Conservation (phyloP, 805 yeast genomes). For the Limtongozyma cylindracea region DNA sequence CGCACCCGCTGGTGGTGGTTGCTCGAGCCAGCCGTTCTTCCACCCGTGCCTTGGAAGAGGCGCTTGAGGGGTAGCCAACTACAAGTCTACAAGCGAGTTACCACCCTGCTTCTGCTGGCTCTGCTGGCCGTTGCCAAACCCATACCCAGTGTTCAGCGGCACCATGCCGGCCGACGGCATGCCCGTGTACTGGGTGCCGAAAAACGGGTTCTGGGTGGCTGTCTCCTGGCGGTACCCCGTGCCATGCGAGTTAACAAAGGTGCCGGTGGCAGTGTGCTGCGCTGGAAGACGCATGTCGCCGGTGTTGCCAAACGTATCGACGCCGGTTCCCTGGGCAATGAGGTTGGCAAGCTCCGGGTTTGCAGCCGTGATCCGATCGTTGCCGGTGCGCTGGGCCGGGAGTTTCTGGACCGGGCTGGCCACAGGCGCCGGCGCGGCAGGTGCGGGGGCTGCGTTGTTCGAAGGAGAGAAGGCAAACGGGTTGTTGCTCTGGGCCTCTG, state of each 20-base stretch:
- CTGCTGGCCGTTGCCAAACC: conserved; percentile 65
- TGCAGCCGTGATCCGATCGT: too few relatives aligned
- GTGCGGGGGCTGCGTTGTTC: conserved; percentile 2
- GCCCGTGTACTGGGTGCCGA: conserved; percentile 7
- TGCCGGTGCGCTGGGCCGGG: conserved; percentile 2
- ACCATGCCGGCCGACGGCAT: conserved; percentile 12
- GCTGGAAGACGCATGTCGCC: conserved; percentile 76
- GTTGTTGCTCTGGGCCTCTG: conserved; percentile 2
- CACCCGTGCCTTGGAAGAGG: too few relatives aligned
- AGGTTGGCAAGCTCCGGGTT: conserved; percentile 57
- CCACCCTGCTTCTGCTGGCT: too few relatives aligned
- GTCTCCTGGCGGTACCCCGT: conserved; percentile 30
- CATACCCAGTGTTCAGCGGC: conserved; percentile 81
- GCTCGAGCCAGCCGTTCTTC: too few relatives aligned
- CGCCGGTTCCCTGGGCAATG: conserved; percentile 69
- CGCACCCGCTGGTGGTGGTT: too few relatives aligned
- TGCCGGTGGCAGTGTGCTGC: conserved; percentile 66
- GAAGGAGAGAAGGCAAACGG: conserved; percentile 11
- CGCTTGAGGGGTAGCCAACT: too few relatives aligned
- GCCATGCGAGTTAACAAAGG: conserved; percentile 72
- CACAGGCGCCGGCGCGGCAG: conserved; percentile 1
- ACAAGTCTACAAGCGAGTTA: too few relatives aligned
- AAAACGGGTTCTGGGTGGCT: conserved; percentile 30
- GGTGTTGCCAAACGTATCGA: conserved; percentile 82
- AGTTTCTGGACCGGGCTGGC: conserved; percentile 2